phyloP scores from a whole-genome alignment of 78 protist species.

The Creolimax fragrantissima region DNA sequence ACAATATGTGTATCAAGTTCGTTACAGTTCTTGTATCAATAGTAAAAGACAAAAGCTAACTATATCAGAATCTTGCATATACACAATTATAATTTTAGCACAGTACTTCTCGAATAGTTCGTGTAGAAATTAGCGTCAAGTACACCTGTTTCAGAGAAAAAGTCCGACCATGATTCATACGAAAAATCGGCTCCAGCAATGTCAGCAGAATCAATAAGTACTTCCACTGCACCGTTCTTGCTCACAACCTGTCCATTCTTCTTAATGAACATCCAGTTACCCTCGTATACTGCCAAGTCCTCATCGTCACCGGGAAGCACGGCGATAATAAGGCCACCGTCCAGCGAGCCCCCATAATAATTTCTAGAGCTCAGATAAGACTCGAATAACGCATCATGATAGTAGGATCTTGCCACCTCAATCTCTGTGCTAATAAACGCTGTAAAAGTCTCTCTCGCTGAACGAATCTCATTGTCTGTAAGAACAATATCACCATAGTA shows the following conservation, averaged over 20 bases:
- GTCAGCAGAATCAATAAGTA: neutral
- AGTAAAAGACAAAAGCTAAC: too few species aligned
- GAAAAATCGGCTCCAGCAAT: neutral
- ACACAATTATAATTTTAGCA: too few species aligned
- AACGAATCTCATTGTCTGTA: neutral
- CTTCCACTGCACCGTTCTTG: neutral
- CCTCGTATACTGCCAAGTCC: neutral
- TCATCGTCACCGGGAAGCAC: neutral
- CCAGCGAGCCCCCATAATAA: neutral
- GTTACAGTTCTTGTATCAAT: too few species aligned
- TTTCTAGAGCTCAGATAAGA: neutral
- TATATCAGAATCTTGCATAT: too few species aligned
- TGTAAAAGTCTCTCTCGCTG: neutral
- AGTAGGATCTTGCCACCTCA: too few species aligned
- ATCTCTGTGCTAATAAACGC: neutral
- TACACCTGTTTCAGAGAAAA: neutral
- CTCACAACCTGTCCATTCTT: neutral
- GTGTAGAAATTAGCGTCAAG: neutral
- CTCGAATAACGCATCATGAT: too few species aligned
- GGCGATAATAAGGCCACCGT: too few species aligned
- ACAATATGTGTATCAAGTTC: too few species aligned
- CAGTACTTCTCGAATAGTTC: too few species aligned
- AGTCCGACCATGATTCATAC: neutral
- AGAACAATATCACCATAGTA: neutral
- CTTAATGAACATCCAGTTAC: neutral